Evolutionary conservation across 2,329 filamentous ascomycete genomes (phyloP), one percentile per base, ranked within the genome.

Genomic region (Clarireedia homoeocarpa): DNA sequence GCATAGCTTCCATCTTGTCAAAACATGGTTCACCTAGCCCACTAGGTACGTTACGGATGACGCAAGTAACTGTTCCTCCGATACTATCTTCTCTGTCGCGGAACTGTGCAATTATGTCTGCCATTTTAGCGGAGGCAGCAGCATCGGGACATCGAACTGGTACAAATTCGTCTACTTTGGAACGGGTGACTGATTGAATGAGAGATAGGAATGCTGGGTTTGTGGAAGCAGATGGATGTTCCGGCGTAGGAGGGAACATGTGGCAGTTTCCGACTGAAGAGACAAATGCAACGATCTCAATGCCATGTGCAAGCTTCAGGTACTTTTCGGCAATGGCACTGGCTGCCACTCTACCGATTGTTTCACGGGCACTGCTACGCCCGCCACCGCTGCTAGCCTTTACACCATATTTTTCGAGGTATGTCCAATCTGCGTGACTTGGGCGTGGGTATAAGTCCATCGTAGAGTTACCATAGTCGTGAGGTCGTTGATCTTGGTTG

Each of bases 321-420:
- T 92, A 96, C 72, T 97, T 95, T 71, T 99, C 92, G 39, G 90
- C 90, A 65, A 97, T 90, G 45, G 91, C 88, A 57, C 91, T 91
- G 20, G 91, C 91, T 51, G 92, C 91, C 23, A 97, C 92, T 64
- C 92, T 83, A 61, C 87, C 90, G 69, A 97, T 96, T 10, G 92
- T 97, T 79, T 97, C 92, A 62, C 92, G 80, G n/a, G 94, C 94
- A 70, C 86, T 91, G 70, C 87, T 91, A 60, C 94, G 82, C 53
- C 94, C 92, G 65, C 94, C 92, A 57, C 94, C 92, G 59, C 85
- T 91, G 70, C 84, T 89, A 39, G 94, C 91, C 77, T 95, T 95
- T 65, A 95, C 85, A 56, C 92, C 92, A 72, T 99, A 99, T 76
- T 97, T 97, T 72, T 96, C 89, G 59, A 96, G 79, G 75, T 97